phyloP scores from a whole-genome alignment of 1,284 basidiomycete genomes.

The Butyriboletus appendiculatus region DNA sequence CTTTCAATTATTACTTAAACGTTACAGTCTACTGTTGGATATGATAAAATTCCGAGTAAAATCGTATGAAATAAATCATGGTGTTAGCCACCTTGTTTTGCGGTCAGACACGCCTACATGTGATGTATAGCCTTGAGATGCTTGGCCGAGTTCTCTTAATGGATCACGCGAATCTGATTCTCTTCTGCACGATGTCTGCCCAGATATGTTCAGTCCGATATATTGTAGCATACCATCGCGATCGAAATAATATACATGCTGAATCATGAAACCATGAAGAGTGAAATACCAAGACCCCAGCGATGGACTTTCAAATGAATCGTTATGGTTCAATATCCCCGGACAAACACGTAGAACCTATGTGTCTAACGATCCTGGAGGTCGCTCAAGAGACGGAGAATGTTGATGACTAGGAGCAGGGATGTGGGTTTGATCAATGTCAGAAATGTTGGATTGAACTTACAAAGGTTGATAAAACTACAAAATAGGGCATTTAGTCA shows the following conservation, averaged over 20 bases:
- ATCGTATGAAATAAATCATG: too few species aligned
- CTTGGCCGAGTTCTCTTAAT: background rate
- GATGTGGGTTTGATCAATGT: background rate
- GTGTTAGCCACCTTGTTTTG: too few species aligned
- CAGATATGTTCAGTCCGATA: conserved; percentile 6
- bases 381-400: conserved; percentile 71
- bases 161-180: background rate
- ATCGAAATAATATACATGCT: conserved; percentile 25
- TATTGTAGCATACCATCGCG: conserved; percentile 1
- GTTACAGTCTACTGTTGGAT: too few species aligned
- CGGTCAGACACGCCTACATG: too few species aligned
- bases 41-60: too few species aligned
- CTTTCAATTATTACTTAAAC: too few species aligned
- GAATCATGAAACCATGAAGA: conserved; percentile 16
- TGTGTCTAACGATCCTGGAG: conserved; percentile 40
- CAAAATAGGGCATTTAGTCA: conserved; percentile 5
- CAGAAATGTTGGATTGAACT: conserved; percentile 28
- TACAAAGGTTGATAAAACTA: conserved; percentile 77
- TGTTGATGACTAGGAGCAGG: conserved; percentile 61
- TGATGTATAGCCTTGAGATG: too few species aligned
- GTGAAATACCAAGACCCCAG: background rate
- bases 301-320: background rate
- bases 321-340: background rate
- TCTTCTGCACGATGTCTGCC: background rate
- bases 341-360: background rate